A percentile compares a stretch with the other conserved stretches of the same genome.
Evolutionary conservation across 164 flowering plant species (phyloP).

Genomic region (Buxus sempervirens): DNA sequence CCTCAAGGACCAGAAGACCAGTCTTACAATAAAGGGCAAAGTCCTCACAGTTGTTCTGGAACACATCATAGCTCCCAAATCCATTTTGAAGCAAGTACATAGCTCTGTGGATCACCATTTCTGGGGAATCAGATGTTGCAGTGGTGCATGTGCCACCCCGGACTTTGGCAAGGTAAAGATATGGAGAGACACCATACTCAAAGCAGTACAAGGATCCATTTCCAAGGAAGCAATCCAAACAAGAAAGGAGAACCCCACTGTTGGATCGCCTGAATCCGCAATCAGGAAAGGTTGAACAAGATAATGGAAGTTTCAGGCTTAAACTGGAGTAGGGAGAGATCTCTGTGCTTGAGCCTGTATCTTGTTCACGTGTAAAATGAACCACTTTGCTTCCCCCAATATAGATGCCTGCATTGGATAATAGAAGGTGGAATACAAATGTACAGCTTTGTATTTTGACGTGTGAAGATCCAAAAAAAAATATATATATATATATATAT

Average conservation of each 20-base stretch:
- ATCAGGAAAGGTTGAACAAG: slow-evolving; percentile 77
- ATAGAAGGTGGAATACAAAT: neutral
- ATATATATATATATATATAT: too few species aligned
- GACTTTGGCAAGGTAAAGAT: slow-evolving; percentile 70
- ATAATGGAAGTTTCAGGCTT: slow-evolving; percentile 28
- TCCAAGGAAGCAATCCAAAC: slow-evolving; percentile 88
- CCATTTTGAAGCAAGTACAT: slow-evolving; percentile 96
- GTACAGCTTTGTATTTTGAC: neutral
- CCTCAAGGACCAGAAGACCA: slow-evolving; percentile 70
- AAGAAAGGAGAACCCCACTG: slow-evolving; percentile 86
- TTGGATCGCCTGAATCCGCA: slow-evolving; percentile 86
- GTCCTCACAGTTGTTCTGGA: slow-evolving; percentile 94
- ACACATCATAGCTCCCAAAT: slow-evolving; percentile 85
- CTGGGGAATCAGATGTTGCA: slow-evolving; percentile 72
- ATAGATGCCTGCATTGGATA: slow-evolving; percentile 49
- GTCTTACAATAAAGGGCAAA: slow-evolving; percentile 92
- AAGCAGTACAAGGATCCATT: slow-evolving; percentile 73
- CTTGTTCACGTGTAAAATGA: slow-evolving; percentile 64
- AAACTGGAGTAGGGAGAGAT: slow-evolving; percentile 30
- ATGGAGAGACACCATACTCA: slow-evolving; percentile 71
- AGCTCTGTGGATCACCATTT: slow-evolving; percentile 73
- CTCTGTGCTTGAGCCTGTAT: slow-evolving; percentile 22
- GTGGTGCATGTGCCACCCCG: slow-evolving; percentile 99
- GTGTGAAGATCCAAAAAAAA: neutral
- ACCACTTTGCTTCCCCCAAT: slow-evolving; percentile 90